Conservation (phyloP, 176 grass and related monocot genomes). For the barley (Hordeum vulgare) region DNA sequence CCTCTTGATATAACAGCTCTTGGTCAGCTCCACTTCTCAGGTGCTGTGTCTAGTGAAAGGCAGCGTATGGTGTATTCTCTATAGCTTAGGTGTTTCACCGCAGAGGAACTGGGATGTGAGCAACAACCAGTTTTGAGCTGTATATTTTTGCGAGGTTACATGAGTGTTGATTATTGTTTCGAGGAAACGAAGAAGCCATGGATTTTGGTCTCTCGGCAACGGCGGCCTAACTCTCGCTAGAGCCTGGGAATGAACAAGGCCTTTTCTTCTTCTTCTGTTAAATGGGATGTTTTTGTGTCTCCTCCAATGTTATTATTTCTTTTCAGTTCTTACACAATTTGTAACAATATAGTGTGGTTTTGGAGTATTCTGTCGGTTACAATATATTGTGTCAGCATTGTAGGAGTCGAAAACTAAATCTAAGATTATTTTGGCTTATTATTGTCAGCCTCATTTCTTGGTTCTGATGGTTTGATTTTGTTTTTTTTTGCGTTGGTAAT, state of each 20-base stretch:
- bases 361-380: slow-evolving; percentile 36
- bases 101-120: slow-evolving; percentile 49
- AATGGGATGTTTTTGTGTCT: slow-evolving; percentile 43
- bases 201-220: slow-evolving; percentile 28
- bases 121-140: slow-evolving; percentile 58
- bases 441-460: background rate
- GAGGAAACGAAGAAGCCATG: slow-evolving; percentile 52
- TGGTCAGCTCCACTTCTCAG: slow-evolving; percentile 16
- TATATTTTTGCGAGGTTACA: slow-evolving; percentile 59
- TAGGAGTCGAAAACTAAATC: slow-evolving; percentile 18
- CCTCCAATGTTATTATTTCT: slow-evolving; percentile 48
- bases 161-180: slow-evolving; percentile 59
- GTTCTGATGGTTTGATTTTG: too few relatives aligned
- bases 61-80: slow-evolving; percentile 35
- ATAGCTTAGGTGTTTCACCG: slow-evolving; percentile 38
- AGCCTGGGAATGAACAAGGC: slow-evolving; percentile 49
- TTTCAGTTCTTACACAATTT: slow-evolving; percentile 48
- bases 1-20: slow-evolving; percentile 25
- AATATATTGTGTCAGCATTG: slow-evolving; percentile 37
- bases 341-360: slow-evolving; percentile 48
- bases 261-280: background rate
- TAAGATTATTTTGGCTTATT: background rate
- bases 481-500: background rate
- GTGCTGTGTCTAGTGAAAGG: slow-evolving; percentile 19
- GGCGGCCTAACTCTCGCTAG: slow-evolving; percentile 28